Conservation (phyloP, 768 basidiomycete species). For the Leucocoprinus leucothites region DNA sequence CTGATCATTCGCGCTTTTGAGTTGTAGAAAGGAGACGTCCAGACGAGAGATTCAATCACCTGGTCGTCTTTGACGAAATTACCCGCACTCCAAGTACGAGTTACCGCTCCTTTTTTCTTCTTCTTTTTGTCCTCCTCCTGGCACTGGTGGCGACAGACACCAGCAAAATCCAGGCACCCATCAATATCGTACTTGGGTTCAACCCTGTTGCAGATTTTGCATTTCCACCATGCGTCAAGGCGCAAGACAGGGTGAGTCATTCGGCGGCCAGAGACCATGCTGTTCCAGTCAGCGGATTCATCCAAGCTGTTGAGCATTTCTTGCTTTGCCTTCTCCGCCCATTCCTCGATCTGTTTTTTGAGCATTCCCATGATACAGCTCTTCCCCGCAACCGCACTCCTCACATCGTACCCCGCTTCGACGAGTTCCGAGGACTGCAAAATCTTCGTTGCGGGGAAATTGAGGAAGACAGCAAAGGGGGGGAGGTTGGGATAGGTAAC, state of each 20-base stretch:
- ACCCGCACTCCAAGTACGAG: conserved; percentile 42
- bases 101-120: conserved; percentile 17
- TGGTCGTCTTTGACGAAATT: conserved; percentile 59
- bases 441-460: conserved; percentile 41
- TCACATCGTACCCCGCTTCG: conserved; percentile 1
- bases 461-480: conserved; percentile 43
- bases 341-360: conserved; percentile 38
- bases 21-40: neutral
- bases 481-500: conserved; percentile 35
- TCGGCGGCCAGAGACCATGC: conserved; percentile 32
- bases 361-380: conserved; percentile 22
- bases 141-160: conserved; percentile 61
- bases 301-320: conserved; percentile 48
- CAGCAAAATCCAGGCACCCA: conserved; percentile 52
- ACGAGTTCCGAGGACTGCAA: conserved; percentile 27
- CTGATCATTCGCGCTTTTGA: conserved; percentile 25
- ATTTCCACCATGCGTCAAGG: conserved; percentile 56
- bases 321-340: conserved; percentile 43
- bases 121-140: conserved; percentile 25
- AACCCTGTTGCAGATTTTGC: conserved; percentile 45
- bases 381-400: conserved; percentile 15
- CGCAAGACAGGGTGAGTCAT: conserved; percentile 55
- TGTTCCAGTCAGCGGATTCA: conserved; percentile 44
- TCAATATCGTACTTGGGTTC: conserved; percentile 30
- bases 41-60: conserved; percentile 29